Conservation (phyloP, 169 alveolate genomes). For the Blepharisma undulans region DNA sequence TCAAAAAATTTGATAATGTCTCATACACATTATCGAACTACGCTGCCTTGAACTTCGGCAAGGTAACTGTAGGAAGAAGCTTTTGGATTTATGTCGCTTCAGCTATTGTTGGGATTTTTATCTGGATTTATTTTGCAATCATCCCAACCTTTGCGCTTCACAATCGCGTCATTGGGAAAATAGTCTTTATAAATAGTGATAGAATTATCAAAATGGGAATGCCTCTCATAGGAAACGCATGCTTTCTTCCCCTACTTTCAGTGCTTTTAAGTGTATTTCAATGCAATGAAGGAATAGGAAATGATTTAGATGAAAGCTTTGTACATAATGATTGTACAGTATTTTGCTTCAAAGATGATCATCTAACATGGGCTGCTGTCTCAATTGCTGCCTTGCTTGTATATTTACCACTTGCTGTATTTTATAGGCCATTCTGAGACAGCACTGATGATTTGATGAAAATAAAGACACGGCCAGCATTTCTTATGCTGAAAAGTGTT, state of each 20-base stretch:
- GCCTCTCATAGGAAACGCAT: neutral
- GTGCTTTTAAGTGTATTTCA: neutral
- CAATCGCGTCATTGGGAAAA: neutral
- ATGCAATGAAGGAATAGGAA: neutral
- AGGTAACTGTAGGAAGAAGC: neutral
- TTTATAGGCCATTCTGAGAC: neutral
- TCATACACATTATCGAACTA: neutral
- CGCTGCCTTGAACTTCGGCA: neutral
- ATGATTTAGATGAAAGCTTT: slow-evolving; percentile 1
- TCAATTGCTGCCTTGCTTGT: neutral
- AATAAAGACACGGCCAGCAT: neutral
- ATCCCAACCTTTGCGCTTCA: neutral
- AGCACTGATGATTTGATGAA: neutral
- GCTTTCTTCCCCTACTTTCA: neutral
- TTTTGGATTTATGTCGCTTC: neutral
- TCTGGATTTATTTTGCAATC: neutral
- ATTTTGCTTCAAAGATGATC: neutral
- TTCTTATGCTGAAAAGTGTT: neutral
- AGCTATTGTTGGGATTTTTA: neutral
- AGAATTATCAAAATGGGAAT: neutral
- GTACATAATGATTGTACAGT: neutral
- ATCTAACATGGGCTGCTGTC: neutral
- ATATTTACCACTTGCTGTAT: neutral
- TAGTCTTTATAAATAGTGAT: neutral
- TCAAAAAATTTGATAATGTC: neutral